Evolutionary conservation across 352 stramenopile species (phyloP), one percentile per base, ranked within the genome.

Genomic region (Phytophthora macrochlamydospora): DNA sequence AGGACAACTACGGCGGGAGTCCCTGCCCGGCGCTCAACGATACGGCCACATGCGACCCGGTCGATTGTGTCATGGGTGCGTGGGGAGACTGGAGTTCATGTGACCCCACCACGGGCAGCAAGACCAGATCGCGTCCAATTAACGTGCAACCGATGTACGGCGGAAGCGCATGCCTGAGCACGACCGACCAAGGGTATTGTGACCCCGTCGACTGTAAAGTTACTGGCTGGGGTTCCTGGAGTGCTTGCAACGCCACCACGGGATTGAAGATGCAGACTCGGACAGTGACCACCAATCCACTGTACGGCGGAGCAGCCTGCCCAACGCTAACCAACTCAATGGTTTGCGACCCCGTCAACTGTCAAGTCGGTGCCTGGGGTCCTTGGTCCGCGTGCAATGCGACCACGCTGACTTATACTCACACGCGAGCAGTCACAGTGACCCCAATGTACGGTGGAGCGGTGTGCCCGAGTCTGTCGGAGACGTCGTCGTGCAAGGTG

Each of bases 341-440:
- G 4, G 49, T 55, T 1, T 92, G 83, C 33, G 77, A 88, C 12
- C 69, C 78, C 0, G 71, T 87, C 13, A 81, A 86, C 58, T 92
- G 83, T 48, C 69, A 75, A 7, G 58, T 87, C 2, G 71, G 78
- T 0, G 11, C 49, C 6, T 89, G 65, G 56, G 49, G 62, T 2
- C 43, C 65, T 0, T 83, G 75, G 65, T 63, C 63, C n/a, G 35
- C 51, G 0, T 87, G 77, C 56, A 71, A 83, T 49, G 14, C 67
- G 0, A 55, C 24, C 2, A 75, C 66, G 7, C 57, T 77, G 35
- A 68, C 60, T 3, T 68, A 70, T 45, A 74, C 58, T 3, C 73
- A 65, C 7, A 77, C 65, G 12, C 76, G 80, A 7, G 59, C 58
- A 13, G 67, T 87, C 8, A 53, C 71, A 7, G 69, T 64, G n/a